Base-by-base conservation (phyloP, 306 rosid species). In the Fragaria iinumae region DNA sequence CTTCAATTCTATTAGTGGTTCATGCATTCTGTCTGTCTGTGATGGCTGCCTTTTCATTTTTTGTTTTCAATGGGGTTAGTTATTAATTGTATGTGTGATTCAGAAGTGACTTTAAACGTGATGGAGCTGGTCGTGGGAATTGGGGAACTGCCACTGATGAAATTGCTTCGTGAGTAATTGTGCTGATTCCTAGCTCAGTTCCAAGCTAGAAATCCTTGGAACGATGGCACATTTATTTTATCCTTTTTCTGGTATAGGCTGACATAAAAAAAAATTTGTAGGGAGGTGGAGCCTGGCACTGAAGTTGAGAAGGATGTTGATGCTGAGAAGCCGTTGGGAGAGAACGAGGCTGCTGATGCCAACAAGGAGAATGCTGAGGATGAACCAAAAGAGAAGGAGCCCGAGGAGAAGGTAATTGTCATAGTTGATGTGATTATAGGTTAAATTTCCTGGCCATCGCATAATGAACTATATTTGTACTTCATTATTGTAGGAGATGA, bases 301-400 rank as follows among this genome's bases (percentile, higher is more conserved):
- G 98, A 92, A 84, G 56, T 62, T 73, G 97, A 89, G 64, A 92
- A 89, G 88, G 89, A 38, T 84, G 82, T 86, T 77, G 88, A 60
- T 25, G 88, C 84, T 79, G 97, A 92, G 86, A 90, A 92, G 86
- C 92, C 80, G 56, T 68, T 72, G 23, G 85, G 62, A 36, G 96
- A 88, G 75, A 92, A 85, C 20, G 92, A 78, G 27, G 86, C 56
- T 23, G 76, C 83, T 0, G 91, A 89, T 71, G 92, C 80, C 62
- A 96, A 77, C 85, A 96, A 92, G 87, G 99, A 96, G 38, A 85
- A 23, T 36, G 83, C 92, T 67, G 87, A 72, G 34, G 78, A 82
- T 53, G 98, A 91, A 77, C 52, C 87, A 0, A 96, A 88, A 77
- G 93, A 92, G 84, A 88, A 90, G 80, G 93, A 96, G 82, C 86